These are phyloP conservation scores for Actinidia polygama DNA, from an alignment of 179 eudicot species.

Conservation along the genomic window DNA sequence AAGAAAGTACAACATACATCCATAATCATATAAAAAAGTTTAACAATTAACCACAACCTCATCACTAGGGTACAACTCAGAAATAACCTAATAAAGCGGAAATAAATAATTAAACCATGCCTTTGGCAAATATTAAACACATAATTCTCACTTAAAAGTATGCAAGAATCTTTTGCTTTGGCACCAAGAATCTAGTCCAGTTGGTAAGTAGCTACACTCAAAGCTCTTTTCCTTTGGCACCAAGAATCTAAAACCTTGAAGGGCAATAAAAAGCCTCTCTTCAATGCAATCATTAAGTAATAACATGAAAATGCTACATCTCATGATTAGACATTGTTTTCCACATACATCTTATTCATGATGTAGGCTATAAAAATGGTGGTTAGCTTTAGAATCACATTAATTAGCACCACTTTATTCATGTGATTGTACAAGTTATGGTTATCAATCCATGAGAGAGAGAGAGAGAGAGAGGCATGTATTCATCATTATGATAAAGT, in stretches of 20 bases:
- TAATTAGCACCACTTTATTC: neutral
- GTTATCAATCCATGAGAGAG: slow-evolving; percentile 13
- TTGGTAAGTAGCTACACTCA: too few species aligned
- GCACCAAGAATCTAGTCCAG: too few species aligned
- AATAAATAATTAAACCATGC: too few species aligned
- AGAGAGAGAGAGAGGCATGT: slow-evolving; percentile 3
- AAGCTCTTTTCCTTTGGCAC: too few species aligned
- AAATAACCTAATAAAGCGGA: too few species aligned
- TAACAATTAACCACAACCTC: too few species aligned
- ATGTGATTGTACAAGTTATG: neutral
- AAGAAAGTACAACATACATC: too few species aligned
- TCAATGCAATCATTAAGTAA: neutral
- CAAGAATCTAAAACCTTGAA: neutral
- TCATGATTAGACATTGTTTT: neutral
- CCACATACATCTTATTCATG: too few species aligned
- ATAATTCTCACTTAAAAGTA: too few species aligned
- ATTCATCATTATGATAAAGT: neutral
- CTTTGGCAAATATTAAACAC: too few species aligned
- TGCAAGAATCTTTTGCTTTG: neutral
- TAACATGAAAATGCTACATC: neutral
- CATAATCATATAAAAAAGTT: too few species aligned
- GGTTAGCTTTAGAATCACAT: neutral
- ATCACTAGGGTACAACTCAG: too few species aligned
- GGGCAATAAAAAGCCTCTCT: neutral
- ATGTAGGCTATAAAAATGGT: neutral